Conservation (phyloP, 2,329 filamentous ascomycete genomes). For the Trichoderma simmonsii region DNA sequence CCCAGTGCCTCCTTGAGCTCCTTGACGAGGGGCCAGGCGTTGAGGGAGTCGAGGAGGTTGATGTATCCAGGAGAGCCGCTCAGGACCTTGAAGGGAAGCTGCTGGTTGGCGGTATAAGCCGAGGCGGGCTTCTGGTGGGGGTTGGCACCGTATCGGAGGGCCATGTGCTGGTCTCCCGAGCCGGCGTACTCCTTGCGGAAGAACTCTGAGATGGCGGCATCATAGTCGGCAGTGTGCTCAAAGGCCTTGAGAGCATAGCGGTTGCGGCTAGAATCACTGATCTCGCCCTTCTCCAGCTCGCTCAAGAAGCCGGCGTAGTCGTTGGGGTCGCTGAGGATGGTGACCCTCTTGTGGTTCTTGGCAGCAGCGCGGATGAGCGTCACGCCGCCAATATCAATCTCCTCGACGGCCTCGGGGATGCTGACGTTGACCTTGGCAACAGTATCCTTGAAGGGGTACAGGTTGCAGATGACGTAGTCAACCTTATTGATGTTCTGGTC, state of each 20-base stretch:
- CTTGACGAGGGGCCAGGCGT: constrained; percentile 95
- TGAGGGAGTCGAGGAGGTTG: constrained; percentile 93
- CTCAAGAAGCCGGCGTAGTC: constrained; percentile 94
- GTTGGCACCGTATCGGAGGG: constrained; percentile 93
- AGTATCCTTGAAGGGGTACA: constrained; percentile 99
- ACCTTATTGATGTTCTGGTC: constrained; percentile 95
- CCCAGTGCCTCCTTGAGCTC: constrained; percentile 87
- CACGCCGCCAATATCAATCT: constrained; percentile 97
- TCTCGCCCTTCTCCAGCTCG: constrained; percentile 82
- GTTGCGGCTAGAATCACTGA: constrained; percentile 81
- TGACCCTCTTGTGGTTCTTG: constrained; percentile 96
- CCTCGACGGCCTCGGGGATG: constrained; percentile 93
- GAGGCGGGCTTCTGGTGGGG: constrained; percentile 97
- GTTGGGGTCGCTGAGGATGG: constrained; percentile 87
- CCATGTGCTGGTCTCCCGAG: constrained; percentile 75
- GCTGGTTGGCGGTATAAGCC: constrained; percentile 69
- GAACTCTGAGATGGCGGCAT: constrained; percentile 90
- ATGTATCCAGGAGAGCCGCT: constrained; percentile 91
- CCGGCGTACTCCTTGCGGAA: constrained; percentile 96
- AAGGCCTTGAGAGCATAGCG: constrained; percentile 95
- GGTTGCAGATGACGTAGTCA: constrained; percentile 95
- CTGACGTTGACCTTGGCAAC: constrained; percentile 96
- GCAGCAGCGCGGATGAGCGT: constrained; percentile 94
- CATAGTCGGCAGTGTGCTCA: constrained; percentile 96
- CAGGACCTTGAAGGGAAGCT: constrained; percentile 92